Evolutionary conservation across 768 basidiomycete genomes (phyloP).

Genomic region (Phaeotremella fagi): DNA sequence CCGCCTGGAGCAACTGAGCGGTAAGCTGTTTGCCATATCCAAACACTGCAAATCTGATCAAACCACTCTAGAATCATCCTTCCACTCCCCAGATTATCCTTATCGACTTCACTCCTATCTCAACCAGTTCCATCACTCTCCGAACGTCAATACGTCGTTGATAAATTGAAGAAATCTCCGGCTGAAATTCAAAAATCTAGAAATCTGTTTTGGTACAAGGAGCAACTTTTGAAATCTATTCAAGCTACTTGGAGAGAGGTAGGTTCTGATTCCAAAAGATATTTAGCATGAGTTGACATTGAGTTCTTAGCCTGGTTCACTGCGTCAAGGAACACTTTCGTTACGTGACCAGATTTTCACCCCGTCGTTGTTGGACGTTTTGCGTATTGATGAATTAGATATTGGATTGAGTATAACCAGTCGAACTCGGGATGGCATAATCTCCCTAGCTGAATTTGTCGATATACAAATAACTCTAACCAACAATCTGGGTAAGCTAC

Average conservation of each 20-base stretch:
- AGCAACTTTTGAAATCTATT: constrained; percentile 69
- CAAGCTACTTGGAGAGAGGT: constrained; percentile 83
- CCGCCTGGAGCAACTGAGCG: constrained; percentile 81
- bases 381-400: constrained; percentile 64
- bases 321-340: constrained; percentile 68
- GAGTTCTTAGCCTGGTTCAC: constrained; percentile 65
- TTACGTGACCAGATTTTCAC: constrained; percentile 74
- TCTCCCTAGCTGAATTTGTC: constrained; percentile 28
- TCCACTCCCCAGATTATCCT: constrained; percentile 60
- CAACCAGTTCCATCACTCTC: constrained; percentile 76
- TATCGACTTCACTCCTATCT: constrained; percentile 59
- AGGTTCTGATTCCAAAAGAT: constrained; percentile 24
- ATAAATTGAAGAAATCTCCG: constrained; percentile 61
- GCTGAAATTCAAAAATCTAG: constrained; percentile 62
- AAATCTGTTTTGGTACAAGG: constrained; percentile 94
- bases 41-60: not conserved
- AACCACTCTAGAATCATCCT: constrained; percentile 24
- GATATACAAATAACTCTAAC: constrained; percentile 23
- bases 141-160: constrained; percentile 84
- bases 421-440: not conserved
- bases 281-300: not conserved
- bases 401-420: constrained; percentile 52
- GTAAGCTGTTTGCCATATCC: constrained; percentile 52
- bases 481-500: constrained; percentile 32
- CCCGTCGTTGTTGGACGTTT: constrained; percentile 67